Evolutionary conservation across 2,329 filamentous ascomycete genomes (phyloP).

Genomic region (Camptophora hylomeconis): DNA sequence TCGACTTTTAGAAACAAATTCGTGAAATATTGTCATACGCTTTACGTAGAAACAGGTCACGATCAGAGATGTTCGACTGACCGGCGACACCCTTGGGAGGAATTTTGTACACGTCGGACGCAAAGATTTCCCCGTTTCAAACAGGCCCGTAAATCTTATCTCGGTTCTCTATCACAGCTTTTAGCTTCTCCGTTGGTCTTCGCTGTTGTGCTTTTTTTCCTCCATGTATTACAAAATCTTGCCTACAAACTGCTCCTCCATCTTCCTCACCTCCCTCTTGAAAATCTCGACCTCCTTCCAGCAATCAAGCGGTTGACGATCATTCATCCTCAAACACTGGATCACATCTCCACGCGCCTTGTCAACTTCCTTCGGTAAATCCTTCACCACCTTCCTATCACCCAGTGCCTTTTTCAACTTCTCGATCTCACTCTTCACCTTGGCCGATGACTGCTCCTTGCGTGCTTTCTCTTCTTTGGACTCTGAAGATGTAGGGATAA

Average conservation of each 20-base stretch:
- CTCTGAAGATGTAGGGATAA: slow-evolving; percentile 8
- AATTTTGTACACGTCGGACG: no score
- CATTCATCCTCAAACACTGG: slow-evolving; percentile 68
- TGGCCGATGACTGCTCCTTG: slow-evolving; percentile 21
- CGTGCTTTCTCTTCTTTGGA: slow-evolving; percentile 11
- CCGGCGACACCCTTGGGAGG: no score
- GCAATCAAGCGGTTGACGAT: slow-evolving; percentile 81
- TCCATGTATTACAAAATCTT: slow-evolving; percentile 52
- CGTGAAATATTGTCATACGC: no score
- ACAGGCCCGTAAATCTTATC: no score
- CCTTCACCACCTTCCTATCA: slow-evolving; percentile 44
- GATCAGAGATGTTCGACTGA: no score
- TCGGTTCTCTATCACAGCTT: no score
- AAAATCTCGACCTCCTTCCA: slow-evolving; percentile 87
- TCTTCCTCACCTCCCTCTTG: slow-evolving; percentile 71
- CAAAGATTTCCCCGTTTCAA: no score
- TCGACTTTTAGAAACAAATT: no score
- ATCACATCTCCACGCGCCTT: slow-evolving; percentile 64
- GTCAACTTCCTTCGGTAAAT: slow-evolving; percentile 59
- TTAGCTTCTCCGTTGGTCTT: no score
- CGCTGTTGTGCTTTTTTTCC: no score
- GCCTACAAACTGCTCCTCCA: slow-evolving; percentile 82
- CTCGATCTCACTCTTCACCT: slow-evolving; percentile 45
- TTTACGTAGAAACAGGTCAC: no score
- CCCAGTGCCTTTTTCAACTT: slow-evolving; percentile 38